Conservation (phyloP, 257 asterid species). For the Datura wrightii region DNA sequence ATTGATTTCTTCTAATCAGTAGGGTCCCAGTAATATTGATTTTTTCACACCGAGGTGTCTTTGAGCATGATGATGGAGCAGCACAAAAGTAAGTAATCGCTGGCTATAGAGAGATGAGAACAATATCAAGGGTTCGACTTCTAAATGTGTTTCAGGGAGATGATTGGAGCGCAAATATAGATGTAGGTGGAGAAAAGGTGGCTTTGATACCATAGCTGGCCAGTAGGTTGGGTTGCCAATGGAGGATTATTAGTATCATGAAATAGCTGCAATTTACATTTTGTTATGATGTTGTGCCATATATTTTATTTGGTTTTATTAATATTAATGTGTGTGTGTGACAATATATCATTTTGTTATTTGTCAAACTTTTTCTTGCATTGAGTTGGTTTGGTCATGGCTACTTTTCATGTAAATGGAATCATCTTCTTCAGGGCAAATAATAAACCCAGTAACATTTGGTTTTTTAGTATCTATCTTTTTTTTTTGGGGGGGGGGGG, state of each 20-base stretch:
- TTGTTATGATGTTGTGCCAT: constrained; percentile 20
- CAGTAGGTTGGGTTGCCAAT: neutral
- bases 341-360: neutral
- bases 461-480: constrained; percentile 25
- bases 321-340: neutral
- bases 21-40: neutral
- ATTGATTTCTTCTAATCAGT: neutral
- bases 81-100: neutral
- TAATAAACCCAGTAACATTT: constrained; percentile 1
- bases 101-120: constrained; percentile 17
- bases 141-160: constrained; percentile 16
- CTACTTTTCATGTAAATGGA: neutral
- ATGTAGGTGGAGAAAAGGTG: neutral
- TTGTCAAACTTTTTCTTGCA: constrained; percentile 15
- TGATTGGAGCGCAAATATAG: neutral
- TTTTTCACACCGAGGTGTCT: neutral
- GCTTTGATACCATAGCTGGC: constrained; percentile 21
- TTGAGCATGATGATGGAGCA: constrained; percentile 20
- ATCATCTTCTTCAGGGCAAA: neutral
- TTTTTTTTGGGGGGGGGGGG: neutral
- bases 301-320: neutral
- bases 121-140: constrained; percentile 13
- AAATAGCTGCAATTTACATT: neutral
- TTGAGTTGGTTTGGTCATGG: neutral
- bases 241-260: neutral